phyloP scores from a whole-genome alignment of 2,329 filamentous ascomycete genomes.

The Colletotrichum kahawae region DNA sequence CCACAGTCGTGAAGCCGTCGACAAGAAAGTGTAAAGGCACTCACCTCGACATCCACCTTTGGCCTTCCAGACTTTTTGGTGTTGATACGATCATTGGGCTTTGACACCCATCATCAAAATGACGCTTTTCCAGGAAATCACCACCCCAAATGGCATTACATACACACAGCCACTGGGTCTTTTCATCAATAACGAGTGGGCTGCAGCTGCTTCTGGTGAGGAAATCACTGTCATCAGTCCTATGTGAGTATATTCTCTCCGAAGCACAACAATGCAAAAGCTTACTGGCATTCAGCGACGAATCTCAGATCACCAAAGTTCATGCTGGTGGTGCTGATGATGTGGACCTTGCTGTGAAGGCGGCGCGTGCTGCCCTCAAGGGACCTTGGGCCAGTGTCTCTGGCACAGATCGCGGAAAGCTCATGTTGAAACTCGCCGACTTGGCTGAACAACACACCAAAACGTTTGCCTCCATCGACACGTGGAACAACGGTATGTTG shows the following conservation, averaged over 20 bases:
- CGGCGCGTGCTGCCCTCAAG: neutral
- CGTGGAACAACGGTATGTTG: neutral
- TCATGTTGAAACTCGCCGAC: neutral
- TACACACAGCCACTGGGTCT: neutral
- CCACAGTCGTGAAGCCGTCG: neutral
- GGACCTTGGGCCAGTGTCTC: neutral
- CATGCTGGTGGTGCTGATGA: neutral
- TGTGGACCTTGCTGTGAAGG: neutral
- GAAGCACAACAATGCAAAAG: fast-evolving
- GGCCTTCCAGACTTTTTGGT: neutral
- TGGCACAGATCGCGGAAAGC: neutral
- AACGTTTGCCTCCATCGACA: neutral
- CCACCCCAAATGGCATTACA: neutral
- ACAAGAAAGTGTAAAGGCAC: neutral
- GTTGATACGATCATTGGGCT: neutral
- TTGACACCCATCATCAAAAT: neutral
- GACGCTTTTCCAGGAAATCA: neutral
- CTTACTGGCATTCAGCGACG: neutral
- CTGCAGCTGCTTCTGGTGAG: neutral
- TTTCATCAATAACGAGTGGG: neutral
- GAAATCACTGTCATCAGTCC: neutral
- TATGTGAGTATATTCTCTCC: neutral
- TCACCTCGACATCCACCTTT: no score
- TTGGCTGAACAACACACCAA: neutral
- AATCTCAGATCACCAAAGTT: neutral